These are phyloP conservation scores for Xylaria digitata DNA, from an alignment of 2,329 filamentous ascomycete genomes.

Conservation along the genomic window DNA sequence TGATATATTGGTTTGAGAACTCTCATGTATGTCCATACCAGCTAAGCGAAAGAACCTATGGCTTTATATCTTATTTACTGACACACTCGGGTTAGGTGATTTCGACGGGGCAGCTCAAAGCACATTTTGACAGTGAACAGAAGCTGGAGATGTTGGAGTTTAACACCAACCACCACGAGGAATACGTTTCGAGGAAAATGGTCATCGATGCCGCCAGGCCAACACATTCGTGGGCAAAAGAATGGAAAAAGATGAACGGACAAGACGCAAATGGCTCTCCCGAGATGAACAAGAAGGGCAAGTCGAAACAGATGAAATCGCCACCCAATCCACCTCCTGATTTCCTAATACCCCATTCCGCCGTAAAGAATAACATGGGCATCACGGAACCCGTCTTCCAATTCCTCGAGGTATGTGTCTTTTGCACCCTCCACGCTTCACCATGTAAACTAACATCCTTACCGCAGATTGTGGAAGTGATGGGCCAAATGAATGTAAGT, in stretches of 20 bases:
- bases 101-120: slow-evolving; percentile 79
- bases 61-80: slow-evolving; percentile 1
- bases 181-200: slow-evolving; percentile 80
- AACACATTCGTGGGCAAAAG: slow-evolving; percentile 72
- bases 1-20: slow-evolving; percentile 90
- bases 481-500: slow-evolving; percentile 70
- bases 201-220: slow-evolving; percentile 72
- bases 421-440: slow-evolving; percentile 36
- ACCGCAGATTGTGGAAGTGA: slow-evolving; percentile 70
- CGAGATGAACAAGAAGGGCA: slow-evolving; percentile 75
- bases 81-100: slow-evolving; percentile 67
- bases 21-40: slow-evolving; percentile 73
- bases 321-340: slow-evolving; percentile 69
- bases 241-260: slow-evolving; percentile 70
- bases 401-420: slow-evolving; percentile 69
- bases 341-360: slow-evolving; percentile 68
- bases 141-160: slow-evolving; percentile 90
- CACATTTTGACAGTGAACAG: slow-evolving; percentile 80
- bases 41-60: background rate
- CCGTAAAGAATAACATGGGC: slow-evolving; percentile 66
- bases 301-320: slow-evolving; percentile 68
- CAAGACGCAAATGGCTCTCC: slow-evolving; percentile 69
- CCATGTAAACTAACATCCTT: slow-evolving; percentile 16
- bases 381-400: slow-evolving; percentile 71
- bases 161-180: slow-evolving; percentile 78